These are phyloP conservation scores for Micromonas commoda DNA, from an alignment of 139 green algal genomes.

Conservation along the genomic window DNA sequence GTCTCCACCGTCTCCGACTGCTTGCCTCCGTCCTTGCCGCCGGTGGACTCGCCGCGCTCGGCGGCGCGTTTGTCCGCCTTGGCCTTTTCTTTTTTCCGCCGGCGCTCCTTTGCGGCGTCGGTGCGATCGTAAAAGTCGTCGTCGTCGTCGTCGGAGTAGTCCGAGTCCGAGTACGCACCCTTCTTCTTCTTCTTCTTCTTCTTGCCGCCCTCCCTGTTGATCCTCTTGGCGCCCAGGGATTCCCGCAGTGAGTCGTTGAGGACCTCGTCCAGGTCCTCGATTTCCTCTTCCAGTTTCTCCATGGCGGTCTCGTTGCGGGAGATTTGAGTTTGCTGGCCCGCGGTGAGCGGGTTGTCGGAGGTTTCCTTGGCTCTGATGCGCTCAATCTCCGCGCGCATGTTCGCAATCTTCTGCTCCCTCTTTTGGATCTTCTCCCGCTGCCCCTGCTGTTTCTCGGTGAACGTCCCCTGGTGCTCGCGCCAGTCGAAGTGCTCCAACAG, in stretches of 20 bases:
- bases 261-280: conserved; percentile 78
- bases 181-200: conserved; percentile 36
- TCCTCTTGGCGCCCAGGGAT: conserved; percentile 37
- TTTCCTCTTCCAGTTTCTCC: conserved; percentile 59
- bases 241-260: conserved; percentile 65
- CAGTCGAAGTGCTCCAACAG: conserved; percentile 40
- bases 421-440: conserved; percentile 73
- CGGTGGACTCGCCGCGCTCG: conserved; percentile 7
- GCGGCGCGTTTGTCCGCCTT: neutral
- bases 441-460: conserved; percentile 86
- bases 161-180: conserved; percentile 21
- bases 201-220: conserved; percentile 9
- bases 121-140: conserved; percentile 45
- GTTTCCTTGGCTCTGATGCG: conserved; percentile 57
- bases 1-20: conserved; percentile 38
- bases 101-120: neutral
- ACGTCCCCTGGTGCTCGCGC: conserved; percentile 37
- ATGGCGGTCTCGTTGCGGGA: conserved; percentile 59
- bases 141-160: conserved; percentile 22
- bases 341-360: conserved; percentile 27
- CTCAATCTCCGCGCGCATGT: conserved; percentile 69
- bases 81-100: neutral
- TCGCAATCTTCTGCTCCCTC: conserved; percentile 61
- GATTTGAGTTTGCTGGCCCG: conserved; percentile 40
- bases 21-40: no score